A percentile compares a stretch with the other conserved stretches of the same genome.
Conservation (phyloP, 176 grass and related monocot genomes). For the Triticum timopheevii region DNA sequence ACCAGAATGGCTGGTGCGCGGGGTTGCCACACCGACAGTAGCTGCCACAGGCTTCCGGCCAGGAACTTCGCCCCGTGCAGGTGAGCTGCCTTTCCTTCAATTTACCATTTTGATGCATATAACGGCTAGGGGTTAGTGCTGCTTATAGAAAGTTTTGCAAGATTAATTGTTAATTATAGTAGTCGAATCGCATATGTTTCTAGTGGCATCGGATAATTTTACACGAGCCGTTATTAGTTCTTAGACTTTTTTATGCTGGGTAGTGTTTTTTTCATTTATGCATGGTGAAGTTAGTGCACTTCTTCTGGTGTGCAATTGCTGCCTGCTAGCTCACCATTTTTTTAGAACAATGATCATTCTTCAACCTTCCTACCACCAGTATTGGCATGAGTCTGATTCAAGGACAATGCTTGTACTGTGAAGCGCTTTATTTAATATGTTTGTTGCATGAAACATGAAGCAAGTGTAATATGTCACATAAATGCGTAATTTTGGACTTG, state of each 20-base stretch:
- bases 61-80: conserved; percentile 29
- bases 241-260: background rate
- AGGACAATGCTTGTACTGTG: background rate
- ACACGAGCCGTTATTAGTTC: background rate
- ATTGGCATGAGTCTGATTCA: background rate
- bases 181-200: background rate
- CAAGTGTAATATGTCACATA: background rate
- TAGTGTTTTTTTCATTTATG: background rate
- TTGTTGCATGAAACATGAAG: background rate
- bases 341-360: background rate
- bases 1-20: conserved; percentile 65
- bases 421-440: conserved; percentile 17
- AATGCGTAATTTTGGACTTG: background rate
- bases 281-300: background rate
- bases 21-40: background rate
- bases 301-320: conserved; percentile 2
- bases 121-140: background rate
- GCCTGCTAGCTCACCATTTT: background rate
- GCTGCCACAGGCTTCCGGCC: conserved; percentile 6
- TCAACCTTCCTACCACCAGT: background rate
- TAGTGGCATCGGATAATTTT: background rate
- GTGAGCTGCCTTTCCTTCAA: conserved; percentile 21
- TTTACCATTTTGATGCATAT: background rate
- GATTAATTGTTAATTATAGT: background rate
- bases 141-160: background rate